phyloP scores from a whole-genome alignment of 2,329 filamentous ascomycete genomes.

The Rugonectria rugulosa region DNA sequence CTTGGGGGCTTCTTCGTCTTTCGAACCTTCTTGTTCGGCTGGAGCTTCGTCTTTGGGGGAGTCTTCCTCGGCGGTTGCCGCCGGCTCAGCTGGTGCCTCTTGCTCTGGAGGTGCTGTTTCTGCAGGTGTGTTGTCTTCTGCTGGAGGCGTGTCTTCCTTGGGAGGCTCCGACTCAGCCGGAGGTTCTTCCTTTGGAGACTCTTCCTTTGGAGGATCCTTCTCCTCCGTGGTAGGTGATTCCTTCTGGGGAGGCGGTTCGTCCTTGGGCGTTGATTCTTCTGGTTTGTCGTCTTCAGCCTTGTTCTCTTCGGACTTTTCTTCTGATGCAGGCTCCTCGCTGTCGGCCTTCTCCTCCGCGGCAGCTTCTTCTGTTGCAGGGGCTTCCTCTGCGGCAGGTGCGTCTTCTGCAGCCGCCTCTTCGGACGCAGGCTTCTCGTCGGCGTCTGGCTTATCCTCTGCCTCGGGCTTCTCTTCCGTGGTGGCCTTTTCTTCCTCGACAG shows the following conservation, averaged over 20 bases:
- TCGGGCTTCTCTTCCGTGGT: background rate
- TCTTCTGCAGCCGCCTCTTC: background rate
- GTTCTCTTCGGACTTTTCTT: background rate
- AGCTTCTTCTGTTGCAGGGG: background rate
- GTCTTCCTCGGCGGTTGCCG: conserved; percentile 12
- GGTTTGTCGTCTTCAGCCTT: background rate
- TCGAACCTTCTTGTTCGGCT: conserved; percentile 4
- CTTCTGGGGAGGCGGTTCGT: conserved; percentile 2
- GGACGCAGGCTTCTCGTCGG: too few species aligned
- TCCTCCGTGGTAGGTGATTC: conserved; percentile 10
- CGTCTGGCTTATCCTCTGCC: background rate
- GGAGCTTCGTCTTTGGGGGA: conserved; percentile 9
- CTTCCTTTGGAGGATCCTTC: conserved; percentile 3
- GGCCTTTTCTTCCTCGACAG: conserved; percentile 7
- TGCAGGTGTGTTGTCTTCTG: conserved; percentile 15
- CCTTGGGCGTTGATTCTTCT: background rate
- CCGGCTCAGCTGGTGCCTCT: conserved; percentile 11
- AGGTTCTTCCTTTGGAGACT: background rate
- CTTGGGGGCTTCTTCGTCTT: conserved; percentile 3
- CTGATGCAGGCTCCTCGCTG: too few species aligned
- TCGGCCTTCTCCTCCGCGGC: conserved; percentile 5
- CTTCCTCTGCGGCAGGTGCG: conserved; percentile 6
- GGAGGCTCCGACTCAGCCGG: conserved; percentile 7
- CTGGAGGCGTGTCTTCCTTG: conserved; percentile 17
- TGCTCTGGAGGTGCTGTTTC: conserved; percentile 14